These are phyloP conservation scores for Carex kokanica DNA, from an alignment of 176 grass and related monocot species.

Conservation along the genomic window DNA sequence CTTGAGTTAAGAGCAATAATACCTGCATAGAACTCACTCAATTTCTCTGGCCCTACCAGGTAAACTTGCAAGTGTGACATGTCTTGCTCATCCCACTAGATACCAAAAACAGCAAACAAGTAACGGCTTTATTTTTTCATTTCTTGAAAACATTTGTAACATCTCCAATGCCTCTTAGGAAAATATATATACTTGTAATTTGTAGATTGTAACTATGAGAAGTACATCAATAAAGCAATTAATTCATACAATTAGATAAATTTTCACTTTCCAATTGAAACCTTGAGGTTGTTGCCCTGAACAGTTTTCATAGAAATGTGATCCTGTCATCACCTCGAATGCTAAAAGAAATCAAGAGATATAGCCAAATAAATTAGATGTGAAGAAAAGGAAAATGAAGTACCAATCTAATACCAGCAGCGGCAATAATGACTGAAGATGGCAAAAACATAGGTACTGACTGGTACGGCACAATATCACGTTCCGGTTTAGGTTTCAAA, in stretches of 20 bases:
- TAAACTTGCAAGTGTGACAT: background rate
- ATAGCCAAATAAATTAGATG: background rate
- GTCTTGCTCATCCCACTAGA: background rate
- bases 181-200: too few species aligned
- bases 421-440: background rate
- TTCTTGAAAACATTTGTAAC: too few species aligned
- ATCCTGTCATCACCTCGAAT: background rate
- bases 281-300: too few species aligned
- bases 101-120: too few species aligned
- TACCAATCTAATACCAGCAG: background rate
- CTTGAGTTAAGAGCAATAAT: background rate
- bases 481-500: background rate
- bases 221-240: background rate
- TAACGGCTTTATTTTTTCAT: too few species aligned
- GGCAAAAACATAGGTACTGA: background rate
- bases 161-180: too few species aligned
- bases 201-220: too few species aligned
- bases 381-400: background rate
- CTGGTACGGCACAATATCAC: background rate
- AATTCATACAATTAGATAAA: background rate
- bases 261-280: too few species aligned
- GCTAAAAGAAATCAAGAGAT: background rate
- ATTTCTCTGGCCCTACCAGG: background rate
- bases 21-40: background rate
- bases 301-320: too few species aligned